These are phyloP conservation scores for Macrotyloma uniflorum DNA, from an alignment of 306 rosid species.

Conservation along the genomic window DNA sequence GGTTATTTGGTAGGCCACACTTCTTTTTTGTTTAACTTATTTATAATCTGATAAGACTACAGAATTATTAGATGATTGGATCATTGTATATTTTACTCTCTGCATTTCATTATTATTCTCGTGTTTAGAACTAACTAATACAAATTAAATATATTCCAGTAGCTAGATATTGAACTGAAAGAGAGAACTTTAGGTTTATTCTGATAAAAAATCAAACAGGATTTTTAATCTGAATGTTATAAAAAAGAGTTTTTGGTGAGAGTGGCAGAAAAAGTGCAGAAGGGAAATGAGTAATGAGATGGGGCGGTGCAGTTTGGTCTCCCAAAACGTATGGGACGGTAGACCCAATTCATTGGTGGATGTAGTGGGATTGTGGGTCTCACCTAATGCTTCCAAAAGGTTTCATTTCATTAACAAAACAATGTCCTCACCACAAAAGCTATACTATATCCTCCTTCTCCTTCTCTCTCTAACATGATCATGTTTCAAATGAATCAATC, in stretches of 20 bases:
- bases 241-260: neutral
- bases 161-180: no score
- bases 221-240: no score
- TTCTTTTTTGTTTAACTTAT: no score
- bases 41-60: no score
- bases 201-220: no score
- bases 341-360: no score
- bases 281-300: slow-evolving; percentile 34
- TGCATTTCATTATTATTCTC: no score
- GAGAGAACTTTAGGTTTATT: no score
- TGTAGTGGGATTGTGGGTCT: slow-evolving; percentile 55
- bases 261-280: slow-evolving; percentile 27
- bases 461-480: slow-evolving; percentile 24
- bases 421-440: neutral
- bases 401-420: neutral
- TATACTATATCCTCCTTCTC: neutral
- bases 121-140: no score
- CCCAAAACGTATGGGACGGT: slow-evolving; percentile 44
- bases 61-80: no score
- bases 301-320: slow-evolving; percentile 63
- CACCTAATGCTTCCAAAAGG: slow-evolving; percentile 40
- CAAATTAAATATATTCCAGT: no score
- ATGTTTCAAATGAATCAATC: slow-evolving; percentile 44
- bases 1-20: neutral
- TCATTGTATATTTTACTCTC: no score